A percentile compares a stretch with the other conserved stretches of the same genome.
phyloP scores from a whole-genome alignment of 257 asterid species.

The Voacanga thouarsii region DNA sequence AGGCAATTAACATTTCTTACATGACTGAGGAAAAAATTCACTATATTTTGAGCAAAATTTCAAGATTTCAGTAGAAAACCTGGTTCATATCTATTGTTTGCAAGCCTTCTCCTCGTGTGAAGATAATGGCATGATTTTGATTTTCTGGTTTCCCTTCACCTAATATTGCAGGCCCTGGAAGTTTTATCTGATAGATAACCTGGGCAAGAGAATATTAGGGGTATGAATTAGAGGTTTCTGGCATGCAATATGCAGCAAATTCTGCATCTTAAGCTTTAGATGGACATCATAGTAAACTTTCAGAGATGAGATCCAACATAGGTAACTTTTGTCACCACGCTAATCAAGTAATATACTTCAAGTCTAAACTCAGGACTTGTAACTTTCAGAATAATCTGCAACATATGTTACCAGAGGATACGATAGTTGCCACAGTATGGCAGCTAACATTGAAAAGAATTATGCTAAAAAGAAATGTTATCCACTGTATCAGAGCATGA shows the following conservation, averaged over 20 bases:
- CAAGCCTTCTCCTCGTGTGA: slow-evolving; percentile 97
- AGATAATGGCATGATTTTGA: slow-evolving; percentile 94
- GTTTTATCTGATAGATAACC: slow-evolving; percentile 90
- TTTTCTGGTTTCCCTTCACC: slow-evolving; percentile 99
- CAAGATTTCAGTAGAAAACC: slow-evolving; percentile 34
- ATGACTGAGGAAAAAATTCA: not conserved
- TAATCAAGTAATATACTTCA: not conserved
- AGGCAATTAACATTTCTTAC: slow-evolving; percentile 15
- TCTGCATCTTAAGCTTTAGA: too few species aligned
- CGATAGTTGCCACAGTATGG: not conserved
- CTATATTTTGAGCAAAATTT: not conserved
- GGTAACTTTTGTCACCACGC: not conserved
- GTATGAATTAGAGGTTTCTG: not conserved
- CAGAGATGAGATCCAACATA: slow-evolving; percentile 9
- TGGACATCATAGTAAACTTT: not conserved
- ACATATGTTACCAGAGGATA: not conserved
- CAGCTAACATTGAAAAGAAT: too few species aligned
- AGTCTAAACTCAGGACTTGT: not conserved
- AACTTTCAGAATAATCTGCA: slow-evolving; percentile 1
- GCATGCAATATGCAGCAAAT: not conserved
- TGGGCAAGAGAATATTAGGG: slow-evolving; percentile 19
- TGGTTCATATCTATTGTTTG: slow-evolving; percentile 98
- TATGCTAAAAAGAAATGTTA: not conserved
- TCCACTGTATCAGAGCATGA: not conserved
- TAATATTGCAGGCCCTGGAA: slow-evolving; percentile 83